Evolutionary conservation across 306 rosid species (phyloP).

Genomic region (Vachellia collinsii): DNA sequence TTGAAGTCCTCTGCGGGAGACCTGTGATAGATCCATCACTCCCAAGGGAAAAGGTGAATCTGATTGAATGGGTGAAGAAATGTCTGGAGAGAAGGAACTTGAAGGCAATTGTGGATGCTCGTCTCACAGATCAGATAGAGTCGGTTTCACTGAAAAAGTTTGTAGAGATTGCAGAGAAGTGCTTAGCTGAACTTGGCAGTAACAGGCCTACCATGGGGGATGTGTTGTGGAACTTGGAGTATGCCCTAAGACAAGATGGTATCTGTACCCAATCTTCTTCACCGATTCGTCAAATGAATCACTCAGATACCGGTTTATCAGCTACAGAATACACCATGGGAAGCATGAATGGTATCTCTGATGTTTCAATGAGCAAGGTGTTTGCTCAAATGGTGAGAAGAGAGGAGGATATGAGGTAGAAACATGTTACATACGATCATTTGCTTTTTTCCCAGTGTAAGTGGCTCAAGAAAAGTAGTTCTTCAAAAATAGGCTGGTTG

Average conservation of each 20-base stretch:
- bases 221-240: slow-evolving; percentile 75
- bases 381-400: slow-evolving; percentile 70
- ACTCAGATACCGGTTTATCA: slow-evolving; percentile 43
- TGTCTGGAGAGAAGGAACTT: slow-evolving; percentile 36
- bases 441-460: background rate
- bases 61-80: slow-evolving; percentile 63
- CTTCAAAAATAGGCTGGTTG: background rate
- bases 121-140: slow-evolving; percentile 46
- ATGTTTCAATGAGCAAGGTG: slow-evolving; percentile 70
- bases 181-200: slow-evolving; percentile 56
- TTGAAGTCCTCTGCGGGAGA: slow-evolving; percentile 74
- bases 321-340: slow-evolving; percentile 44
- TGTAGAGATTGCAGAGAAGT: slow-evolving; percentile 54
- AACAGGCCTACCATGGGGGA: slow-evolving; percentile 73
- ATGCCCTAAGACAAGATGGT: slow-evolving; percentile 56
- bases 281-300: slow-evolving; percentile 21
- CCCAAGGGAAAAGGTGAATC: slow-evolving; percentile 54
- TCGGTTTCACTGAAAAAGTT: slow-evolving; percentile 49
- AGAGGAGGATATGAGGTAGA: slow-evolving; percentile 57
- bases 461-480: background rate
- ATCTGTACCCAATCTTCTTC: slow-evolving; percentile 18
- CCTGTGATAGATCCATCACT: slow-evolving; percentile 74
- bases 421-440: background rate
- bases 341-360: slow-evolving; percentile 53
- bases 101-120: slow-evolving; percentile 53